Conservation (phyloP, 306 rosid species). For the Geum urbanum region DNA sequence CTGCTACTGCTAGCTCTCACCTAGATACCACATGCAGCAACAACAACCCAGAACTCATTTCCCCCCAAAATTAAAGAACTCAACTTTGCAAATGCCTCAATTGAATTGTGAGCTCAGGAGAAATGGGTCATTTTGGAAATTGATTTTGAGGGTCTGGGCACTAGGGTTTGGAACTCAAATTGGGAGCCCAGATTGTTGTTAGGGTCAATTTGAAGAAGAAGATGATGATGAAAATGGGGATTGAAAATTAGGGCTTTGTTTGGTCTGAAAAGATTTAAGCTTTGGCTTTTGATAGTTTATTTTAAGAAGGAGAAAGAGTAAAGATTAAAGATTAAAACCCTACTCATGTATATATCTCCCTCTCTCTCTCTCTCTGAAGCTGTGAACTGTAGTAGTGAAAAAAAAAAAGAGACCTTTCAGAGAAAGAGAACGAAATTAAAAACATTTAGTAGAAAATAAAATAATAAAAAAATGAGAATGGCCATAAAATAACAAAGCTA, state of each 20-base stretch:
- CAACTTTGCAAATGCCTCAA: constrained; percentile 16
- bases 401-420: constrained; percentile 7
- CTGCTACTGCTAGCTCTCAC: constrained; percentile 30
- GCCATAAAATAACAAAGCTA: constrained; percentile 29
- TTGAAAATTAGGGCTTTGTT: constrained; percentile 29
- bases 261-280: constrained; percentile 26
- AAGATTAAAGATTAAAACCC: constrained; percentile 52
- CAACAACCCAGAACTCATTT: constrained; percentile 25
- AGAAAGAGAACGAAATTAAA: constrained; percentile 7
- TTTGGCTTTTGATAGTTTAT: constrained; percentile 9
- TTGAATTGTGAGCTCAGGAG: constrained; percentile 44
- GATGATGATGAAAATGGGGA: constrained; percentile 17
- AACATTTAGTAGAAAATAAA: neutral
- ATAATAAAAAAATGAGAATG: constrained; percentile 17
- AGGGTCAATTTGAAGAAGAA: constrained; percentile 24
- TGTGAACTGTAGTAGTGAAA: constrained; percentile 22
- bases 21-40: constrained; percentile 52
- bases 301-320: constrained; percentile 25
- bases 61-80: constrained; percentile 14
- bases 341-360: constrained; percentile 13
- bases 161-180: constrained; percentile 51
- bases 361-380: neutral
- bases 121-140: constrained; percentile 33
- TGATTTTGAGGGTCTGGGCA: constrained; percentile 16
- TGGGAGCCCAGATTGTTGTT: constrained; percentile 37